Evolutionary conservation across 495 filamentous ascomycete species (phyloP).

Genomic region (Evernia prunastri): DNA sequence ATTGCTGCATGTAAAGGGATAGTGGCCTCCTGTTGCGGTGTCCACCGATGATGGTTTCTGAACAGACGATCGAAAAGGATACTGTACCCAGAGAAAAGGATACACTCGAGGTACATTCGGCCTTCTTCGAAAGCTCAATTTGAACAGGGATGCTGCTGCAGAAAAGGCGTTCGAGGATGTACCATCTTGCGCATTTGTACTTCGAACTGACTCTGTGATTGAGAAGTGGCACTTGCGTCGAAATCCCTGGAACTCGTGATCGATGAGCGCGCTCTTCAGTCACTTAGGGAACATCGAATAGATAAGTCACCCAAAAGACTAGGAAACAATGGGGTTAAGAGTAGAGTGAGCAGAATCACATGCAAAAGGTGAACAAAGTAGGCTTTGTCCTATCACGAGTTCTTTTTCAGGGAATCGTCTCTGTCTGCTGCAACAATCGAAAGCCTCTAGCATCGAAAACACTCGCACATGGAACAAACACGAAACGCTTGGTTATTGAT

Average conservation of each 20-base stretch:
- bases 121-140: not conserved
- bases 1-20: not conserved
- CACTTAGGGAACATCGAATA: not conserved
- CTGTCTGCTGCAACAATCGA: not conserved
- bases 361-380: not conserved
- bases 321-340: not conserved
- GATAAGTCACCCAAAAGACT: not conserved
- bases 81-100: not conserved
- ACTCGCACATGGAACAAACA: not conserved
- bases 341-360: too few relatives aligned
- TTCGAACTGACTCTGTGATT: not conserved
- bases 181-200: not conserved
- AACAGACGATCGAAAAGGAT: not conserved
- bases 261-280: not conserved
- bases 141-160: not conserved
- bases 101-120: not conserved
- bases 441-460: not conserved
- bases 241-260: not conserved
- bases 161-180: not conserved
- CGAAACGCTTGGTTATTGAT: not conserved
- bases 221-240: not conserved
- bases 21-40: not conserved
- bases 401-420: not conserved
- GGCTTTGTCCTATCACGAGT: not conserved
- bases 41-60: not conserved